Percentiles rank a stretch among this genome's conserved stretches.
Evolutionary conservation across 2,329 filamentous ascomycete genomes (phyloP).

Genomic region (Harringtonia lauricola): DNA sequence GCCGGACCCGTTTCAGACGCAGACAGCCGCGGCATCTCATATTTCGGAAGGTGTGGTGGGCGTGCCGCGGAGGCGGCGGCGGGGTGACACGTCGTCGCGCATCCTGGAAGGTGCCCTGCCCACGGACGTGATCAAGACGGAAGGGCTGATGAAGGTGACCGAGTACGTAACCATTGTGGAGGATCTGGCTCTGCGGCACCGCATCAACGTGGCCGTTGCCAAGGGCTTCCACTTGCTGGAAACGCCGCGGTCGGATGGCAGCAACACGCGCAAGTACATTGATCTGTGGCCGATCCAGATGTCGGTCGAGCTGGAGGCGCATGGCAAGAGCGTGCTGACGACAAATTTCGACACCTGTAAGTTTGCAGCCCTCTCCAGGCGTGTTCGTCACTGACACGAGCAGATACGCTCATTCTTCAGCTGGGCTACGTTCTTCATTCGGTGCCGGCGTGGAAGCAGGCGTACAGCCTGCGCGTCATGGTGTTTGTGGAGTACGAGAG

Average conservation of each 20-base stretch:
- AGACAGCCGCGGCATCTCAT: neutral
- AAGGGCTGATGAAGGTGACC: constrained; percentile 56
- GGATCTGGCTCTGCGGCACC: constrained; percentile 65
- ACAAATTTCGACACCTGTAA: constrained; percentile 87
- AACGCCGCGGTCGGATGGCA: constrained; percentile 50
- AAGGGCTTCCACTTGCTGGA: constrained; percentile 72
- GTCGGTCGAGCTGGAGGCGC: constrained; percentile 68
- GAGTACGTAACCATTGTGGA: constrained; percentile 77
- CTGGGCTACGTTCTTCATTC: constrained; percentile 76
- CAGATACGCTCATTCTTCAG: constrained; percentile 70
- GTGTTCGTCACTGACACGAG: neutral
- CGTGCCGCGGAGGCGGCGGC: constrained; percentile 20
- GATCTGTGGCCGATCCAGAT: constrained; percentile 91
- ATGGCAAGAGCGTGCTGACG: constrained; percentile 58
- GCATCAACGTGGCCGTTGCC: constrained; percentile 75
- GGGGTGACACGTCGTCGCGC: constrained; percentile 43
- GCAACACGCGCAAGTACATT: constrained; percentile 65
- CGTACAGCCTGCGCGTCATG: constrained; percentile 62
- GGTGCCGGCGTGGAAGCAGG: constrained; percentile 67
- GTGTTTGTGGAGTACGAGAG: constrained; percentile 86
- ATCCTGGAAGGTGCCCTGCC: constrained; percentile 50
- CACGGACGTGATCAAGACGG: constrained; percentile 57
- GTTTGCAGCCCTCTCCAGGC: constrained; percentile 17
- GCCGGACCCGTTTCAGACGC: neutral
- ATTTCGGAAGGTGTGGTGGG: neutral